phyloP scores from a whole-genome alignment of 805 yeast species.

The Kluyveromyces siamensis region DNA sequence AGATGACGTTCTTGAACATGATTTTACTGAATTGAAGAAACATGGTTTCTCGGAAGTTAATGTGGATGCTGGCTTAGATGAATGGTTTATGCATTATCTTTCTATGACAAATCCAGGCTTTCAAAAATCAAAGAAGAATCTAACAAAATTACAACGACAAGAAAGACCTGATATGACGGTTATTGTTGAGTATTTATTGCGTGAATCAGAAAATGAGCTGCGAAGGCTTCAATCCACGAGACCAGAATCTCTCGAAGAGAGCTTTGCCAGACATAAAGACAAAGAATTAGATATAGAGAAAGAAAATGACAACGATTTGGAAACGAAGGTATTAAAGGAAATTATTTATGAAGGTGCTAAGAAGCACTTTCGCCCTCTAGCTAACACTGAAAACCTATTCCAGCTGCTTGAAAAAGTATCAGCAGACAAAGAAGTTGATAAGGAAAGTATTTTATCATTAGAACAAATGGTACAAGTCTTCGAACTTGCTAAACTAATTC shows the following conservation, averaged over 20 bases:
- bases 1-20: constrained; percentile 2
- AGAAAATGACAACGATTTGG: constrained; percentile 4
- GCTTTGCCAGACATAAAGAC: not conserved
- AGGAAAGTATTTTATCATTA: constrained; percentile 13
- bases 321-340: constrained; percentile 3
- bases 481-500: constrained; percentile 33
- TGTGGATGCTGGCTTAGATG: constrained; percentile 7
- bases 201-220: constrained; percentile 19
- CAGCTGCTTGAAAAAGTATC: constrained; percentile 13
- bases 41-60: constrained; percentile 12
- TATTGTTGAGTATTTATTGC: constrained; percentile 14
- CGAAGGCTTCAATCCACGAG: constrained; percentile 11
- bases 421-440: constrained; percentile 7
- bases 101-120: constrained; percentile 16
- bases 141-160: constrained; percentile 3
- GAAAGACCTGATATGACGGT: constrained; percentile 7
- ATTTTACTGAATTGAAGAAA: constrained; percentile 7
- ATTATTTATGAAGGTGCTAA: constrained; percentile 6
- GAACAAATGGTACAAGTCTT: constrained; percentile 32
- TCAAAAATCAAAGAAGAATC: constrained; percentile 16
- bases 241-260: constrained; percentile 5
- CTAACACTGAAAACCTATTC: constrained; percentile 14
- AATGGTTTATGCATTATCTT: constrained; percentile 17
- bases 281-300: not conserved
- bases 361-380: constrained; percentile 6